Percentiles rank a stretch among this genome's conserved stretches.
These are phyloP conservation scores for Rhizophora mangle DNA, from an alignment of 345 rosid genomes.

Conservation along the genomic window DNA sequence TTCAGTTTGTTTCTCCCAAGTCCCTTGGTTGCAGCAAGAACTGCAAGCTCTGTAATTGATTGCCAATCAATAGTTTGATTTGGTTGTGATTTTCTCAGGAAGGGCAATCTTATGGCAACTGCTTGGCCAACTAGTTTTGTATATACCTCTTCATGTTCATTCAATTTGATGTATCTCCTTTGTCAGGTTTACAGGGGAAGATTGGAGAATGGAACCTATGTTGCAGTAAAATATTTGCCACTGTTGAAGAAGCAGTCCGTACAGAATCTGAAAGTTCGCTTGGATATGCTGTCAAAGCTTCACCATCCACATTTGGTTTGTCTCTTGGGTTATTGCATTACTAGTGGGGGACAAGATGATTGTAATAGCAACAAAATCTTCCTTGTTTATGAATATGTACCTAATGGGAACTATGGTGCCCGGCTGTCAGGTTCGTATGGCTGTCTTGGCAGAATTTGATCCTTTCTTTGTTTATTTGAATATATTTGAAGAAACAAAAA, in stretches of 20 bases:
- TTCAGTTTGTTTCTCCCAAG: neutral
- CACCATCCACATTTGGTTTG: conserved; percentile 88
- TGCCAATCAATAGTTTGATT: neutral
- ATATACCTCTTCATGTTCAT: conserved; percentile 9
- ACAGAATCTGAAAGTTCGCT: conserved; percentile 62
- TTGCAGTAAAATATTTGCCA: conserved; percentile 60
- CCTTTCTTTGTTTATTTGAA: neutral
- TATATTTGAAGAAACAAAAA: no score
- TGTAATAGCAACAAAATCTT: conserved; percentile 45
- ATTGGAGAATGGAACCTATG: conserved; percentile 66
- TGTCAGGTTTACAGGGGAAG: conserved; percentile 84
- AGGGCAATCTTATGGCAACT: neutral
- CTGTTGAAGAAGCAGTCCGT: conserved; percentile 61
- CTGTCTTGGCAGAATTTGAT: conserved; percentile 3
- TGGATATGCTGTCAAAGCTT: conserved; percentile 80
- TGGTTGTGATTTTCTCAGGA: neutral
- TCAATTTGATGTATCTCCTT: neutral
- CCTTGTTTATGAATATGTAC: conserved; percentile 72
- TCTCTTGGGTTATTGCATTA: conserved; percentile 81
- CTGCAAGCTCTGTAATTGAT: neutral
- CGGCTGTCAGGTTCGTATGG: conserved; percentile 70
- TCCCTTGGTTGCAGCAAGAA: no score
- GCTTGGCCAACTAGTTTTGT: conserved; percentile 1
- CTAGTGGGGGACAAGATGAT: conserved; percentile 46
- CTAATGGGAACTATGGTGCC: conserved; percentile 60